These are phyloP conservation scores for Aspergillus panamensis DNA, from an alignment of 495 filamentous ascomycete genomes.

Conservation along the genomic window DNA sequence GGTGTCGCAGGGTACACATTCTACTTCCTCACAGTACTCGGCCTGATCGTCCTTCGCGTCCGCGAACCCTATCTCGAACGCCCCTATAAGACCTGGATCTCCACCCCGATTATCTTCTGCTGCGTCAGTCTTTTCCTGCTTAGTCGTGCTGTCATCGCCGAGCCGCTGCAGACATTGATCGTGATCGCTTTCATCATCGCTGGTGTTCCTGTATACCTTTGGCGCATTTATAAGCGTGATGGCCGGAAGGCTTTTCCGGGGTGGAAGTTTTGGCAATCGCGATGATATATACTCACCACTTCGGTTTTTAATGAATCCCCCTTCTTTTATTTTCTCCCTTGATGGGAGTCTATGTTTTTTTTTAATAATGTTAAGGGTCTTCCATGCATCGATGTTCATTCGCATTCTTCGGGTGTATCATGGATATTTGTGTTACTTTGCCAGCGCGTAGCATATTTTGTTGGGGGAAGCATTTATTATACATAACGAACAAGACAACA, in stretches of 20 bases:
- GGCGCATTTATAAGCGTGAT: conserved; percentile 64
- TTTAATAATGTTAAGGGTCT: background rate
- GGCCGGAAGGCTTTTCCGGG: conserved; percentile 44
- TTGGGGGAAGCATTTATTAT: too few species aligned
- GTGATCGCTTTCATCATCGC: conserved; percentile 79
- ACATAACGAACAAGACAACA: too few species aligned
- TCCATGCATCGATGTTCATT: conserved; percentile 31
- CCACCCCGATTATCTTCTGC: conserved; percentile 95
- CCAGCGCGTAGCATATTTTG: background rate
- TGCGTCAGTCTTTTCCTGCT: conserved; percentile 93
- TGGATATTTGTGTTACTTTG: conserved; percentile 17
- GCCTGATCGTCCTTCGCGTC: conserved; percentile 86
- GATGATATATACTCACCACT: conserved; percentile 20
- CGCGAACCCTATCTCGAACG: conserved; percentile 82
- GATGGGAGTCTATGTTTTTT: background rate
- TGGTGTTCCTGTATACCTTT: conserved; percentile 85
- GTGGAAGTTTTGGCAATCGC: conserved; percentile 60
- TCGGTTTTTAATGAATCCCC: background rate
- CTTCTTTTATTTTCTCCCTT: background rate
- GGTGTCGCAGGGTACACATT: conserved; percentile 95
- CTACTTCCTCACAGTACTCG: conserved; percentile 93
- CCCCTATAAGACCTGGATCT: conserved; percentile 93
- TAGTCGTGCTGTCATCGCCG: conserved; percentile 78
- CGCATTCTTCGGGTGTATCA: conserved; percentile 30
- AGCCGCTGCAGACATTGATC: conserved; percentile 83